A percentile compares a stretch with the other conserved stretches of the same genome.
Conservation (phyloP, 306 rosid species). For the Quercus variabilis region DNA sequence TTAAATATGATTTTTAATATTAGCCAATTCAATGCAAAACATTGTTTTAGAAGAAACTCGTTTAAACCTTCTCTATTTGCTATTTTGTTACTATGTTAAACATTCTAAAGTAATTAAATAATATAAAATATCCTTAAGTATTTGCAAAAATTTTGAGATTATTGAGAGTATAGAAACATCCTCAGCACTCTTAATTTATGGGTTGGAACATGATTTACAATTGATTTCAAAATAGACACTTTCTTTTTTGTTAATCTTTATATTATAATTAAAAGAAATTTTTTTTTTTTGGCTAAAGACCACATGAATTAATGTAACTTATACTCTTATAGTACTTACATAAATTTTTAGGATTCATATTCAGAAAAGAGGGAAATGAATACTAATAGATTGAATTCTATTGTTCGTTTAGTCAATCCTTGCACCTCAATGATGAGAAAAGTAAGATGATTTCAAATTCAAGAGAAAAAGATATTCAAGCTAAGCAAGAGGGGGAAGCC, state of each 20-base stretch:
- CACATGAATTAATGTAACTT: background rate
- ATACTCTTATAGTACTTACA: background rate
- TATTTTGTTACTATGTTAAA: background rate
- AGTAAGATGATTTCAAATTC: slow-evolving; percentile 49
- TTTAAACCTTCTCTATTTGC: slow-evolving; percentile 5
- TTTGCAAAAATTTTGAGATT: background rate
- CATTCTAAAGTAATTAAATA: background rate
- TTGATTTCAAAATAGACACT: background rate
- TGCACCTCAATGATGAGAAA: slow-evolving; percentile 14
- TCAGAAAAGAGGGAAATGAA: background rate
- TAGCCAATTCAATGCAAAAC: slow-evolving; percentile 5
- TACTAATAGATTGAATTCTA: background rate
- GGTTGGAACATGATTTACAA: background rate
- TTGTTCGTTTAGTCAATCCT: slow-evolving; percentile 5
- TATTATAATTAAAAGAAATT: background rate
- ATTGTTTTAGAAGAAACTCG: background rate
- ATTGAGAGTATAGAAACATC: background rate
- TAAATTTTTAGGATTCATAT: background rate
- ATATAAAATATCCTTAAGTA: background rate
- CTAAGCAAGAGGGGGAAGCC: slow-evolving; percentile 38
- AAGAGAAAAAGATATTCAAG: slow-evolving; percentile 39
- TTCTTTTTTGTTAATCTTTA: background rate
- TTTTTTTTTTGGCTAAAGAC: background rate
- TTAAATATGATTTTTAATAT: slow-evolving; percentile 9
- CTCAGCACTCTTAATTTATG: background rate